These are phyloP conservation scores for Podospora australis DNA, from an alignment of 495 filamentous ascomycete genomes.

Conservation along the genomic window DNA sequence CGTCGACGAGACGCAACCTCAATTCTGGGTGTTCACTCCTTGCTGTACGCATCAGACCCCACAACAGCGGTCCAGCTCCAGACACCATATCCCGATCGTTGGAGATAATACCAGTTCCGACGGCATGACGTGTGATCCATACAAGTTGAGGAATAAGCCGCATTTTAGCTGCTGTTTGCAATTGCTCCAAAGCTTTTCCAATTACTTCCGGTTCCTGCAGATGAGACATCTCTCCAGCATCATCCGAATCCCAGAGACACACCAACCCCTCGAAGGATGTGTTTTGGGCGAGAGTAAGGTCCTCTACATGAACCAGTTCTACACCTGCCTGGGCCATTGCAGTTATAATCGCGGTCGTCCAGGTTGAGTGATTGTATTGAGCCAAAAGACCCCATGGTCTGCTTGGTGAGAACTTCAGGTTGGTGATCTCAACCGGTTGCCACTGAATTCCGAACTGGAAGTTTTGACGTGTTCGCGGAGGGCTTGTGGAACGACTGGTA, in stretches of 20 bases:
- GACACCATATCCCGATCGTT: conserved; percentile 10
- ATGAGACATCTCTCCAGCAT: conserved; percentile 11
- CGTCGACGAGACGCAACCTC: conserved; percentile 21
- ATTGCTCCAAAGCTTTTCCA: conserved; percentile 14
- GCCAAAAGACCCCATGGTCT: no score
- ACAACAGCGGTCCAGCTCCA: conserved; percentile 20
- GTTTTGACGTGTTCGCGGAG: no score
- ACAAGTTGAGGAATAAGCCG: conserved; percentile 15
- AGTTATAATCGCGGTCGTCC: no score
- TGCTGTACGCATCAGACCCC: conserved; percentile 26
- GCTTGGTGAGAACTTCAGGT: no score
- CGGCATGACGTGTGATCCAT: conserved; percentile 24
- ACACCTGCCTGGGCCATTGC: no score
- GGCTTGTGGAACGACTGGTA: no score
- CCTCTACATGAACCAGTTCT: no score
- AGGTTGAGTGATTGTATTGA: no score
- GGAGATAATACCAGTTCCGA: conserved; percentile 12
- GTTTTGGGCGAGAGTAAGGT: no score
- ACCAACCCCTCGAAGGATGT: conserved; percentile 21
- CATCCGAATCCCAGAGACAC: conserved; percentile 23
- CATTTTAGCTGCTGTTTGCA: conserved; percentile 13
- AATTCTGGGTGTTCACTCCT: conserved; percentile 26
- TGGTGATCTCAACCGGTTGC: no score
- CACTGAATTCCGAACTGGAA: no score
- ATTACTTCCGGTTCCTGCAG: conserved; percentile 12